A percentile compares a stretch with the other conserved stretches of the same genome.
Evolutionary conservation across 2,329 filamentous ascomycete species (phyloP).

Genomic region (Fusarium miscanthi): DNA sequence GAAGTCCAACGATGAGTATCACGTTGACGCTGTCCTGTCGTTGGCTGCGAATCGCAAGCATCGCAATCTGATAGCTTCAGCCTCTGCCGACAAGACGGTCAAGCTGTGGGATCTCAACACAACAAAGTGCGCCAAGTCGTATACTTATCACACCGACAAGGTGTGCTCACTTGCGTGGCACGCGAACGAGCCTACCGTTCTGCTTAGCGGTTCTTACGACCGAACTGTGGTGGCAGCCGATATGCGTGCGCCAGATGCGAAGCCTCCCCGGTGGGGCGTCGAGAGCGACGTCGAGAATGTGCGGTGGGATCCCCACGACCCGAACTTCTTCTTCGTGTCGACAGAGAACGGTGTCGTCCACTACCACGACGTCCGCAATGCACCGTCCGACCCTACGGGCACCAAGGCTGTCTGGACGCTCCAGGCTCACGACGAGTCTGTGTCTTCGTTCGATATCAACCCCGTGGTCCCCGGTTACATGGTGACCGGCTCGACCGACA

Average conservation of each 20-base stretch:
- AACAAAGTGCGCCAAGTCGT: slow-evolving; percentile 92
- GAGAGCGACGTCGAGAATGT: slow-evolving; percentile 96
- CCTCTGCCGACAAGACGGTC: slow-evolving; percentile 95
- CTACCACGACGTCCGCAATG: slow-evolving; percentile 86
- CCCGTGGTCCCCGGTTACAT: slow-evolving; percentile 89
- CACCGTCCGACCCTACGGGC: slow-evolving; percentile 75
- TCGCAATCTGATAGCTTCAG: slow-evolving; percentile 92
- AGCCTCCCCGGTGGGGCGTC: slow-evolving; percentile 87
- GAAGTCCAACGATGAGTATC: slow-evolving; percentile 90
- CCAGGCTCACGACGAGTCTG: slow-evolving; percentile 92
- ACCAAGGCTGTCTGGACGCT: slow-evolving; percentile 93
- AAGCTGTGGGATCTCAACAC: slow-evolving; percentile 98
- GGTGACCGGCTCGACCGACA: slow-evolving; percentile 92
- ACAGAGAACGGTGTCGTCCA: slow-evolving; percentile 93
- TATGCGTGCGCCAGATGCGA: slow-evolving; percentile 90
- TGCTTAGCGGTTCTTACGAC: slow-evolving; percentile 95
- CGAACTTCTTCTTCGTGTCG: slow-evolving; percentile 94
- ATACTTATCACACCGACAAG: slow-evolving; percentile 96
- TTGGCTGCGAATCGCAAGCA: slow-evolving; percentile 93
- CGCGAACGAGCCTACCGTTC: slow-evolving; percentile 83
- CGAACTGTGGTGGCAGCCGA: slow-evolving; percentile 93
- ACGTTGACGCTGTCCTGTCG: slow-evolving; percentile 92
- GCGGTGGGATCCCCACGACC: slow-evolving; percentile 91
- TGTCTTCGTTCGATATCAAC: slow-evolving; percentile 95
- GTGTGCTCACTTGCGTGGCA: slow-evolving; percentile 98